Evolutionary conservation across 2,329 filamentous ascomycete species (phyloP), one percentile per base, ranked within the genome.

Genomic region (Coniosporium tulheliwenetii): DNA sequence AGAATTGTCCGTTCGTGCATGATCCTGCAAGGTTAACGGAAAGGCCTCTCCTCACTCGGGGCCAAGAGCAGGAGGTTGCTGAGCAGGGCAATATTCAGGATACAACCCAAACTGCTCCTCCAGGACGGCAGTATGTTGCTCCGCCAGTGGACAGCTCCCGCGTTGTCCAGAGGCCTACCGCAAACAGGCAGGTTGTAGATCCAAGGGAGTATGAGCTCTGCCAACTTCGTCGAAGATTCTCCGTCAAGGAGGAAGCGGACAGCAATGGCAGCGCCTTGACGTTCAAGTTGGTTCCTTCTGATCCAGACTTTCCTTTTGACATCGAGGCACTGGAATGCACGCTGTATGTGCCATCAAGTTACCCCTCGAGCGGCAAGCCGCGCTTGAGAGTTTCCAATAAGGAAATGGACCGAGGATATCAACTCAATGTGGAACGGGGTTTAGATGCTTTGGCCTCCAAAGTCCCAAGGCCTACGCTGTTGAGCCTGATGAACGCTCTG

Each of bases 221-320:
- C 45, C 84, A 91, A 63, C 62, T 89, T 45, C 70, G 75, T 50
- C 73, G 75, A 46, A 73, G 84, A 30, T 89, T 76, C 57, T 60
- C 59, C 41, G 70, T 71, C 10, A 56, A 60, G 38, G 67, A 73
- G 47, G 56, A 54, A 36, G 53, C 59, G 30, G 56, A 60, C 45
- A 51, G 70, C 44, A 68, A 71, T 38, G 66, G 66, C 2, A 75
- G 73, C 0, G 67, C 71, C 12, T 59, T 87, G 33, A 60, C 65
- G 8, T 83, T 89, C 57, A 73, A 67, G 39, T 61, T 91, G 45
- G 62, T 61, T 10, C 84, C 84, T 5, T 85, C 83, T 5, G 84
- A 91, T 54, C 84, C 84, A 0, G 84, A 91, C 52, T 89, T 91
- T 51, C 81, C 84, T 1, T 89, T 84, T 57, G 81, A 86, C 45